Base-by-base conservation (phyloP, 2,329 filamentous ascomycete genomes). In the Myriosclerotinia curreyana region DNA sequence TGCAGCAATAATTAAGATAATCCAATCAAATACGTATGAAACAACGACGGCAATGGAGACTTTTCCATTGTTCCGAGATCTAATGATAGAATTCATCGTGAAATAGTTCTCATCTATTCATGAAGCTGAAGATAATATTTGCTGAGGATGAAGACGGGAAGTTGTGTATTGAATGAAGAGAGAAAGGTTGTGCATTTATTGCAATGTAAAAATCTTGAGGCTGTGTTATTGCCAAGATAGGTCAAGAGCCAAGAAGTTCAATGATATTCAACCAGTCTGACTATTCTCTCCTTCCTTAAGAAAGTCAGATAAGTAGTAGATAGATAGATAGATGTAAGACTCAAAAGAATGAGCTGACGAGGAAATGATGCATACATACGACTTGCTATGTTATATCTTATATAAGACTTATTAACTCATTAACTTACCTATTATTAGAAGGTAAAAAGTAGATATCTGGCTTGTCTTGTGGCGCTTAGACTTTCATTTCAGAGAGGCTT, bases 1-100 rank as follows among this genome's bases (percentile, higher is more conserved):
- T 14, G 17, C 54, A n/a, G 62, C 49, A 22, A 64, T 28, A 34
- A 60, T 60, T 15, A 60, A 40, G n/a, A 64, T 53, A 1, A 60
- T n/a, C 62, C 62, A 64, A 48, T 64, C 62, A 2, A 49, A 64
- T 2, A 60, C 62, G 38, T 64, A 64, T 25, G 62, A 64, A n/a
- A 64, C 36, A n/a, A 46, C 17, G 28, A 64, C 62, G 17, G 48
- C 11, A 3, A 22, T 44, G 20, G 62, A 64, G 12, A 53, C 25
- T 44, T 60, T 64, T n/a, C 62, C 62, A 44, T 31, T 48, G 31
- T 49, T 52, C 36, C 62, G 54, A 53, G 38, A 36, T 60, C 55
- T 31, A 9, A 44, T 28, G 40, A 53, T 44, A 9, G 62, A 60
- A 25, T 64, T 52, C 55, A 64, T 64, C 12, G 54, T 36, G 40